Percentiles rank a stretch among this genome's conserved stretches.
These are phyloP conservation scores for Xylariomycetidae sp. DNA, from an alignment of 2,329 filamentous ascomycete genomes.

Conservation along the genomic window DNA sequence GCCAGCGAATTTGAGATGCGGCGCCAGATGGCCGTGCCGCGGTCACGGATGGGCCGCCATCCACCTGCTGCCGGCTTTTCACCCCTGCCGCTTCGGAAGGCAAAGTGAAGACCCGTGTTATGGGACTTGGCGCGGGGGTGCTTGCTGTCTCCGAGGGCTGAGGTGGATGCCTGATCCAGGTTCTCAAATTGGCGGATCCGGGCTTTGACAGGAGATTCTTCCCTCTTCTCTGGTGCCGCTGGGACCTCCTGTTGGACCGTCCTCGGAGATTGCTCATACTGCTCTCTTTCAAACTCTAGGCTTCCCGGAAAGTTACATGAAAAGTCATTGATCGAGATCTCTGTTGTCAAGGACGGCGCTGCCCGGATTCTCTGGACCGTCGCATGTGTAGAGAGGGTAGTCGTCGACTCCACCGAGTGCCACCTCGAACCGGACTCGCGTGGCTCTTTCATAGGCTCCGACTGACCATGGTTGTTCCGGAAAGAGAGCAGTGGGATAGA, in stretches of 20 bases:
- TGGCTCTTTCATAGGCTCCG: constrained; percentile 6
- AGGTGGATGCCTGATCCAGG: constrained; percentile 13
- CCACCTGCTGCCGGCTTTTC: constrained; percentile 6
- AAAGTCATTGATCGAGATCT: constrained; percentile 24
- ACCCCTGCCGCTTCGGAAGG: neutral
- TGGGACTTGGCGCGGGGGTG: constrained; percentile 7
- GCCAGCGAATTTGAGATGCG: constrained; percentile 23
- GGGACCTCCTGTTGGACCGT: constrained; percentile 2
- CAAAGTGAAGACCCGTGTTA: constrained; percentile 2
- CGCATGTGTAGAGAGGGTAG: constrained; percentile 5
- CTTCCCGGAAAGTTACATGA: constrained; percentile 18
- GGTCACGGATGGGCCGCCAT: constrained; percentile 19
- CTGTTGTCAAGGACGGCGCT: constrained; percentile 20
- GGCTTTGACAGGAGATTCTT: constrained; percentile 23
- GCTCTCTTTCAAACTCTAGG: constrained; percentile 3
- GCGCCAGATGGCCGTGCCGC: constrained; percentile 21
- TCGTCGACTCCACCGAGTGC: constrained; percentile 6
- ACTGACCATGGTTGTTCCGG: constrained; percentile 10
- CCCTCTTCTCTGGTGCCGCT: constrained; percentile 4
- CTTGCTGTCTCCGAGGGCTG: too few relatives aligned
- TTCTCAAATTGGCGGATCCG: constrained; percentile 25
- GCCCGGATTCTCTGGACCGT: constrained; percentile 6
- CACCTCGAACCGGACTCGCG: neutral
- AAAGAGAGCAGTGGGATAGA: constrained; percentile 17
- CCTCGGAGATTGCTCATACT: constrained; percentile 1